Base-by-base conservation (phyloP, 2,329 filamentous ascomycete genomes). In the Cladosporium sp. region DNA sequence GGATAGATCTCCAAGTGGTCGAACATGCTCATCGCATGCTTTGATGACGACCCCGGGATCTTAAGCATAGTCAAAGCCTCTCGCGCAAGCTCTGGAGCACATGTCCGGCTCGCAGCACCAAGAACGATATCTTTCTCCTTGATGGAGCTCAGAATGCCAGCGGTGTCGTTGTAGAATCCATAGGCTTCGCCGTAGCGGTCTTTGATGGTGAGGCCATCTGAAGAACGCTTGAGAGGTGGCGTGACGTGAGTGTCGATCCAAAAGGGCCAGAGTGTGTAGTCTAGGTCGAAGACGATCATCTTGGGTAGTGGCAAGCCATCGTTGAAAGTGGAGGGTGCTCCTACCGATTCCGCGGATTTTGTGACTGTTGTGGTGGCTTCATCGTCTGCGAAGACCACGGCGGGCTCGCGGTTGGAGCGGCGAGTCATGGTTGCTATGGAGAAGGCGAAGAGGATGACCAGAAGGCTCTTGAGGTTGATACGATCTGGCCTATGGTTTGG, bases 251-350 rank as follows among this genome's bases (percentile, higher is more conserved):
- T 97, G 82, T 98, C 95, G 55, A 96, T 90, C 94, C 94, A 98
- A 80, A 97, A 97, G 4, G 93, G 93, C 95, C 94, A 98, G n/a
- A 98, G 85, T 0, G 95, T 98, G 84, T 97, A 98, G 84, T 98
- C 94, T 69, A 98, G 87, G 78, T 98, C 95, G 81, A 98, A 97
- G 69, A 95, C 91, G 73, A 98, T 86, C 71, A 97, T 85, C 68
- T 89, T 88, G 0, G 93, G 93, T 1, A 97, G 85, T 0, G 92
- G 91, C 0, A 88, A 85, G 51, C 87, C 84, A 71, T 90, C 87
- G 68, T 80, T 86, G 78, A 90, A 88, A 14, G 86, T 88, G 18
- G 80, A 77, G 4, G 85, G 85, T 68, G 80, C 76, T 41, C 74
- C 71, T 5, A 77, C 74, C 26, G 75, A 74, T 26, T 75, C 70